Conservation (phyloP, 805 yeast species). For the Cyberlindnera xishuangbannaensis region DNA sequence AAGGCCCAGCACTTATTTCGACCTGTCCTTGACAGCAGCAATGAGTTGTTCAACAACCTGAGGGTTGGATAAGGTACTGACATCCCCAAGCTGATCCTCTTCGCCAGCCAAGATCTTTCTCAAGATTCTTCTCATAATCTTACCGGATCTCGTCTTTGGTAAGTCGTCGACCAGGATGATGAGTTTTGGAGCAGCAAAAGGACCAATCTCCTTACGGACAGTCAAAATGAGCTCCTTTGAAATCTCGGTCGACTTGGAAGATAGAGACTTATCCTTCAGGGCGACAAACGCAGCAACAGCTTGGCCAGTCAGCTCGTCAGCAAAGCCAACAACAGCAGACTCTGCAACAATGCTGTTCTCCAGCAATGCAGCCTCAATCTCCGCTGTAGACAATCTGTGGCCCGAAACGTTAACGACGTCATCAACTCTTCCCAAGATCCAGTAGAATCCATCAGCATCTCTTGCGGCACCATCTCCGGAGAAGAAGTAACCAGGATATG, state of each 20-base stretch:
- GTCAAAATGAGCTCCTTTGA: slow-evolving; percentile 62
- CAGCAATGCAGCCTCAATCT: slow-evolving; percentile 76
- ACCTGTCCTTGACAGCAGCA: slow-evolving; percentile 32
- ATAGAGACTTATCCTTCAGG: slow-evolving; percentile 42
- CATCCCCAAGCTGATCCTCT: slow-evolving; percentile 78
- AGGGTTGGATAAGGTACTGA: slow-evolving; percentile 73
- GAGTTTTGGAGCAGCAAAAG: slow-evolving; percentile 79
- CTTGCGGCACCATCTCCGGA: slow-evolving; percentile 90
- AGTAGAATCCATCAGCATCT: slow-evolving; percentile 76
- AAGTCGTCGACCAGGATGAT: slow-evolving; percentile 69
- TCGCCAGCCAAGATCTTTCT: slow-evolving; percentile 71
- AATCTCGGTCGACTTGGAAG: slow-evolving; percentile 29
- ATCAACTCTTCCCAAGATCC: slow-evolving; percentile 85
- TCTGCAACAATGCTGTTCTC: slow-evolving; percentile 70
- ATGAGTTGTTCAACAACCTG: slow-evolving; percentile 65
- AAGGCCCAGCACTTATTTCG: background rate
- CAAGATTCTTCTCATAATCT: slow-evolving; percentile 81
- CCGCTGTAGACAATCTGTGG: slow-evolving; percentile 84
- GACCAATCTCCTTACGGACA: slow-evolving; percentile 76
- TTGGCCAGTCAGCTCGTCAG: slow-evolving; percentile 81
- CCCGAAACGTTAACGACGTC: slow-evolving; percentile 87
- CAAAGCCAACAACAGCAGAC: slow-evolving; percentile 79
- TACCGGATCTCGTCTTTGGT: slow-evolving; percentile 84
- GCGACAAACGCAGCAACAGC: slow-evolving; percentile 82
- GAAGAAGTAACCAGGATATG: slow-evolving; percentile 77